These are phyloP conservation scores for Phalaenopsis aphrodite DNA, from an alignment of 106 monocot genomes.

Conservation along the genomic window DNA sequence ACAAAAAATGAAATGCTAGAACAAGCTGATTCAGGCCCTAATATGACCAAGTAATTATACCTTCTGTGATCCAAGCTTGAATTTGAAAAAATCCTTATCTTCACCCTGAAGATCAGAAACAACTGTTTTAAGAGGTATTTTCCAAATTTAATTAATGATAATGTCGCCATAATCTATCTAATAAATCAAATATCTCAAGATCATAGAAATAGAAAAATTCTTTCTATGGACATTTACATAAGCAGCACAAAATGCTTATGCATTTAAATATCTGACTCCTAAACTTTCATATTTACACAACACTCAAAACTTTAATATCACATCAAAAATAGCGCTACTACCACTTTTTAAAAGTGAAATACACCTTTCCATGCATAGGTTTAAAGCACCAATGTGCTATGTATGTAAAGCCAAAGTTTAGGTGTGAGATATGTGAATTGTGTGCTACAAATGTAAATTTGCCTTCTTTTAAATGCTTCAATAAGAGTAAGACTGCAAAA, in stretches of 20 bases:
- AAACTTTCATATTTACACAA: no score
- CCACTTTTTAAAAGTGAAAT: no score
- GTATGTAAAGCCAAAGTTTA: no score
- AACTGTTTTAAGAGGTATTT: background rate
- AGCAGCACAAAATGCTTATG: no score
- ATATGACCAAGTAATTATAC: conserved; percentile 16
- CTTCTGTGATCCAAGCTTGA: conserved; percentile 77
- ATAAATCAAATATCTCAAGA: background rate
- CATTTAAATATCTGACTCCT: no score
- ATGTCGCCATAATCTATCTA: background rate
- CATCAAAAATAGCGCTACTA: no score
- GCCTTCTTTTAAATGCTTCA: background rate
- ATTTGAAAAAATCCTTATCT: conserved; percentile 91
- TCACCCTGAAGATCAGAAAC: conserved; percentile 49
- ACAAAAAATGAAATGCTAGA: background rate
- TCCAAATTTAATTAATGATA: background rate
- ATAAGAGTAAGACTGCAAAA: background rate
- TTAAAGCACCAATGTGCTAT: no score
- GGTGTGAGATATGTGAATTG: no score
- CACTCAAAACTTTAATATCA: no score
- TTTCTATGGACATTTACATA: no score
- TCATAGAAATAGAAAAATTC: background rate
- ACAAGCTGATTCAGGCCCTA: background rate
- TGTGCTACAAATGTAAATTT: no score
- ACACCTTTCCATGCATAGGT: no score